These are phyloP conservation scores for Pseudozyma thailandica DNA, from an alignment of 1,284 basidiomycete genomes.

Conservation along the genomic window DNA sequence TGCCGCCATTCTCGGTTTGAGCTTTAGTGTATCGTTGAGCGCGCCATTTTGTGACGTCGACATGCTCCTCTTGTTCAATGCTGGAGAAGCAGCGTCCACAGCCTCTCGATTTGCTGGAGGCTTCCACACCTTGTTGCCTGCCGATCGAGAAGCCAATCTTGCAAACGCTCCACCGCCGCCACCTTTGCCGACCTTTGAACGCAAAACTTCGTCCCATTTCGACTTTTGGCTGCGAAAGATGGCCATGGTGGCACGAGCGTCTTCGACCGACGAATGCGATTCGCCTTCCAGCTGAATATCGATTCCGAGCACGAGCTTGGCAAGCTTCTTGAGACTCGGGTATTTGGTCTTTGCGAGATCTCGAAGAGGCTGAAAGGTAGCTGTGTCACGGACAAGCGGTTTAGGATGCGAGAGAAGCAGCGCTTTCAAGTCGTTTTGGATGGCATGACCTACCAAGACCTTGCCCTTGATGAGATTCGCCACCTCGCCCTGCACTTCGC, in stretches of 20 bases:
- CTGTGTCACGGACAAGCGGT: conserved; percentile 83
- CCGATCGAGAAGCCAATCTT: conserved; percentile 10
- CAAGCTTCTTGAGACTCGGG: conserved; percentile 83
- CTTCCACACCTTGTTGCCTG: conserved; percentile 34
- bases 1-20: conserved; percentile 40
- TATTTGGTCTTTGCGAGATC: conserved; percentile 73
- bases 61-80: conserved; percentile 22
- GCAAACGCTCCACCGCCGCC: not conserved
- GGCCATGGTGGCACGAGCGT: conserved; percentile 95
- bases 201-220: conserved; percentile 76
- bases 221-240: conserved; percentile 87
- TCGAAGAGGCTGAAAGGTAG: conserved; percentile 72
- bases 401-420: conserved; percentile 90
- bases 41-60: conserved; percentile 6
- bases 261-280: conserved; percentile 71
- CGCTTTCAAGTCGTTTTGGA: conserved; percentile 90
- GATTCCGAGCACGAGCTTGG: conserved; percentile 82
- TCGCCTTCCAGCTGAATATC: conserved; percentile 77
- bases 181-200: conserved; percentile 14
- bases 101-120: conserved; percentile 23
- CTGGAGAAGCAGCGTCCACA: conserved; percentile 32
- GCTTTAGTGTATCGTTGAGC: conserved; percentile 18
- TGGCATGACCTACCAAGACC: conserved; percentile 91
- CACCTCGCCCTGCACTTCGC: conserved; percentile 82
- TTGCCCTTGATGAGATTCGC: conserved; percentile 81